A percentile compares a stretch with the other conserved stretches of the same genome.
These are phyloP conservation scores for Delitschia confertaspora DNA, from an alignment of 495 filamentous ascomycete species.

Conservation along the genomic window DNA sequence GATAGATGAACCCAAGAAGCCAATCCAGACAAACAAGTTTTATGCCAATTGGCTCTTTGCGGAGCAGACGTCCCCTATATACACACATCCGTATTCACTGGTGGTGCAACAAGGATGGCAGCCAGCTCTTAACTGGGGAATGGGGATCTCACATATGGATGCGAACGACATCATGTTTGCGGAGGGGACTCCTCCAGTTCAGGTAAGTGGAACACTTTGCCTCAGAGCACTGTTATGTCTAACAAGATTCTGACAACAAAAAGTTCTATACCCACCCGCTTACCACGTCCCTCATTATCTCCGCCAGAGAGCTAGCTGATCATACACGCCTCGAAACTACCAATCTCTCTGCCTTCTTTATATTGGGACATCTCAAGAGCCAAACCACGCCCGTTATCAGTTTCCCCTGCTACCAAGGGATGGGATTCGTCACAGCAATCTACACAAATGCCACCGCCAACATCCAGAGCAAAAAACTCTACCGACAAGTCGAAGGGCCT, in stretches of 20 bases:
- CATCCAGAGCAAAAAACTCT: slow-evolving; percentile 59
- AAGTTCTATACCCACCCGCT: slow-evolving; percentile 72
- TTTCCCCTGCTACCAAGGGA: slow-evolving; percentile 82
- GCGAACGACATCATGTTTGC: slow-evolving; percentile 51
- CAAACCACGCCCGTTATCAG: slow-evolving; percentile 47
- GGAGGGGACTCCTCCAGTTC: slow-evolving; percentile 25
- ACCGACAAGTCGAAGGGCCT: slow-evolving; percentile 54
- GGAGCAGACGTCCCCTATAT: slow-evolving; percentile 58
- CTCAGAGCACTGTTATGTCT: no score
- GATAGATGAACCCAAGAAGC: slow-evolving; percentile 4
- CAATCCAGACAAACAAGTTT: slow-evolving; percentile 70
- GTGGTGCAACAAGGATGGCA: slow-evolving; percentile 62
- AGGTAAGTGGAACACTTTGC: not conserved
- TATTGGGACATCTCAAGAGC: slow-evolving; percentile 55
- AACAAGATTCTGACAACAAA: slow-evolving; percentile 29
- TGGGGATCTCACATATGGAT: slow-evolving; percentile 65
- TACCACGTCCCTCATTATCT: slow-evolving; percentile 68
- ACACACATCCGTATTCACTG: slow-evolving; percentile 76
- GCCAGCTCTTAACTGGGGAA: slow-evolving; percentile 53
- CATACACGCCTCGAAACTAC: slow-evolving; percentile 55
- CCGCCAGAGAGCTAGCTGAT: slow-evolving; percentile 58
- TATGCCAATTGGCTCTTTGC: slow-evolving; percentile 83
- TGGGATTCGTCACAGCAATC: slow-evolving; percentile 72
- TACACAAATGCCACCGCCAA: slow-evolving; percentile 62
- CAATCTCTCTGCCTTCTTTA: slow-evolving; percentile 58